Evolutionary conservation across 2,329 filamentous ascomycete species (phyloP).

Genomic region (Trichoderma semiorbis): DNA sequence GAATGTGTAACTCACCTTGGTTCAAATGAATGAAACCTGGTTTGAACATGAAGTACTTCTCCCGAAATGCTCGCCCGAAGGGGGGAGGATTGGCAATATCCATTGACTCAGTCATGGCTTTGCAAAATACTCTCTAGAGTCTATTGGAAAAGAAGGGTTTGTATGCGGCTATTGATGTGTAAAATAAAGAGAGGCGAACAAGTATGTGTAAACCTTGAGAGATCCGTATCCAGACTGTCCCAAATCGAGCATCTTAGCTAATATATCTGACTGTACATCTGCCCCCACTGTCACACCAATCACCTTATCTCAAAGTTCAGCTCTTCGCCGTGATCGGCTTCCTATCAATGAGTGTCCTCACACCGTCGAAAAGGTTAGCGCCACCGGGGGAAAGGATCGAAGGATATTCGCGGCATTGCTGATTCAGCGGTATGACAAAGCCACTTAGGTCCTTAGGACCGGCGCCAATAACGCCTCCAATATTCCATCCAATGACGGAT

Average conservation of each 20-base stretch:
- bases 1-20: not conserved
- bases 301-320: not conserved
- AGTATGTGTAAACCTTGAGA: not conserved
- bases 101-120: not conserved
- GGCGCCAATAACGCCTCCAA: not conserved
- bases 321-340: not conserved
- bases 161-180: not conserved
- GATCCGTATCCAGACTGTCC: not conserved
- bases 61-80: not conserved
- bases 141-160: not conserved
- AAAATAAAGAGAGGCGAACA: not conserved
- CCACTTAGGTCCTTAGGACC: not conserved
- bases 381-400: not conserved
- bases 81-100: not conserved
- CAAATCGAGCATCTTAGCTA: not conserved
- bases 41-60: conserved; percentile 16
- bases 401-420: conserved; percentile 3
- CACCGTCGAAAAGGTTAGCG: not conserved
- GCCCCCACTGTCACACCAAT: not conserved
- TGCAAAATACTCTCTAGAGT: fast-evolving
- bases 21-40: conserved; percentile 11
- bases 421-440: conserved; percentile 16
- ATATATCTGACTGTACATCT: not conserved
- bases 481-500: not conserved
- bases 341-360: not conserved